Base-by-base conservation (phyloP, 371 early-diverging fungal species). In the Dentiscutata heterogama region DNA sequence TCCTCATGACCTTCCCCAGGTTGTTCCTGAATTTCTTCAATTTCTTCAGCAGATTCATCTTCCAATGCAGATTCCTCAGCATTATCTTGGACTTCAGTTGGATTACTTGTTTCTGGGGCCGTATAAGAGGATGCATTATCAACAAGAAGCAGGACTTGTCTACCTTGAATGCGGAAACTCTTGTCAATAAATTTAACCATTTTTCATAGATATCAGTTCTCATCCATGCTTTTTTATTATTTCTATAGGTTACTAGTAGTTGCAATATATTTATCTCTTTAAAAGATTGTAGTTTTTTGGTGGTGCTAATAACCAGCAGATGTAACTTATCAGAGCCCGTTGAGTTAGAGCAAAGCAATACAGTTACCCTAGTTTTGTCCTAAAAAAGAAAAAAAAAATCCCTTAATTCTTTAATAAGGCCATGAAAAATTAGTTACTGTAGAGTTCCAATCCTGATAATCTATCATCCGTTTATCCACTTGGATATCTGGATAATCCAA, bases 151-250 rank as follows among this genome's bases (percentile, higher is more conserved):
- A 73, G 31, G 1, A 73, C 46, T 18, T 73, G 20, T 29, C 3
- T 50, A 73, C 22, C 29, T 73, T 73, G 54, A 27, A 73, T 73
- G 11, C 14, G 20, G 20, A 73, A 73, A 27, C 53, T 10, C 2
- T 25, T 0, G 5, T 73, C 54, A 16, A 73, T 73, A 73, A 46
- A n/a, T 46, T 25, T 2, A 75, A 0, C 39, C 10, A 54, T 54
- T 54, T 11, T 58, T 75, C 0, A 4, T 2, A 75, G 7, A 75
- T 22, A 13, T 20, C 29, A 10, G 42, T 31, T 31, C 25, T 80
- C 83, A 84, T 83, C 79, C 78, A 83, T 4, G 75, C 78, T 20
- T 74, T 74, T 74, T 14, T 27, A 25, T 84, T 10, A 51, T n/a
- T 61, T 4, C 29, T 39, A 27, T 84, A 83, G 0, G 50, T 27